Base-by-base conservation (phyloP, 2,329 filamentous ascomycete species). In the Xylariales sp. region DNA sequence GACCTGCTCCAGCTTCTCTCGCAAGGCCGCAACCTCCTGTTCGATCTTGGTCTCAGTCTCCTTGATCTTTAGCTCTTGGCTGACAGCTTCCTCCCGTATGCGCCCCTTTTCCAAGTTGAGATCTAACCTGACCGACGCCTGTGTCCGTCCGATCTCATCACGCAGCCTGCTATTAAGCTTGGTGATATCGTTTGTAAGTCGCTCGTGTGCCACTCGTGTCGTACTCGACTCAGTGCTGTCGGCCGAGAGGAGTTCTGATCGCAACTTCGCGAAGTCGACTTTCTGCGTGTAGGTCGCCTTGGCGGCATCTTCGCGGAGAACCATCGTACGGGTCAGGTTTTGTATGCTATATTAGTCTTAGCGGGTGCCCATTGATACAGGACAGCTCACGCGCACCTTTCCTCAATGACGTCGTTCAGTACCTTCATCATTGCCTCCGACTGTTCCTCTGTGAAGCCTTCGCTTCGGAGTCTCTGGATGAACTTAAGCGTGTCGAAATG, bases 401-500 rank as follows among this genome's bases (percentile, higher is more conserved):
- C 93, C 62, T 97, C 88, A 51, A 98, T 96, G 8, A 97, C 91
- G 62, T 97, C 90, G 65, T 89, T 90, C 28, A 98, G 73, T 5
- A 97, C 88, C 61, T 87, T 88, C 93, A 98, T 97, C 86, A 96
- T 93, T n/a, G 93, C 91, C 19, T 88, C 89, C 3, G 90, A 84
- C 66, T 98, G 93, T 52, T 90, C 86, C 63, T 97, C 91, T 18
- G 88, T 95, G 63, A 97, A 96, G 0, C 93, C 93, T 62, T 98
- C 93, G 51, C 80, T 80, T 62, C 91, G 83, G 29, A 98, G 72
- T 39, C 88, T 77, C 66, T 95, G 88, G 28, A 98, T 90, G 60
- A 98, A 95, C 68, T 95, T 96, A 47, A 98, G 78, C 1, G 93
- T 98, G 65, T 98, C 93, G 61, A 98, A 98, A 65, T 98, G 90